Evolutionary conservation across 345 rosid species (phyloP).

Genomic region (Salix caprea): DNA sequence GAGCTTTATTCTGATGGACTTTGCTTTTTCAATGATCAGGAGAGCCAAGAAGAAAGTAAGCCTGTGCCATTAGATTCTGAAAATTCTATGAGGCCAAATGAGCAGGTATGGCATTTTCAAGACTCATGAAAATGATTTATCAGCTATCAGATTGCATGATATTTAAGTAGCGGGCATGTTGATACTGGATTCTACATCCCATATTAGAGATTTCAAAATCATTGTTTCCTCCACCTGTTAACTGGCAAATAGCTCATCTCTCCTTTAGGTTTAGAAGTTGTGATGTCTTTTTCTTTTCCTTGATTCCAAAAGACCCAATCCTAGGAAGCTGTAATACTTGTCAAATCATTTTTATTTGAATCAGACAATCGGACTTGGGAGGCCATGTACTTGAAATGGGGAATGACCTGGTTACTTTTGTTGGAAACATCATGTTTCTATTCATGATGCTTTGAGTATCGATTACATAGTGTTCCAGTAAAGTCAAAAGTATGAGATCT

Average conservation of each 20-base stretch:
- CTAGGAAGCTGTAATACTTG: background rate
- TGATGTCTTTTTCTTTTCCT: background rate
- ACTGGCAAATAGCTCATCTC: background rate
- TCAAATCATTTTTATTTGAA: background rate
- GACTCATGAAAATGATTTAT: background rate
- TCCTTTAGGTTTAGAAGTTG: background rate
- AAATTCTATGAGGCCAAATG: conserved; percentile 24
- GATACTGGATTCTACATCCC: background rate
- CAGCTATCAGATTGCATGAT: background rate
- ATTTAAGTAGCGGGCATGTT: background rate
- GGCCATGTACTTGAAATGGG: background rate
- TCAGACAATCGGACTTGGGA: background rate
- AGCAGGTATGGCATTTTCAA: conserved; percentile 25
- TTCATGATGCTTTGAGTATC: background rate
- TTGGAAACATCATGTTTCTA: background rate
- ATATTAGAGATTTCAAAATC: background rate
- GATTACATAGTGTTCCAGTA: background rate
- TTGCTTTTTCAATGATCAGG: conserved; percentile 28
- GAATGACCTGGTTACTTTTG: background rate
- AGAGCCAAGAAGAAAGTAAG: conserved; percentile 40
- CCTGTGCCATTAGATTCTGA: conserved; percentile 25
- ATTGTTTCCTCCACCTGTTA: background rate
- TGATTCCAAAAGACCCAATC: background rate
- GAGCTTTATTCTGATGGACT: conserved; percentile 8
- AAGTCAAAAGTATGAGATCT: background rate